phyloP scores from a whole-genome alignment of 768 basidiomycete species.

The Pleurotus sapidus region DNA sequence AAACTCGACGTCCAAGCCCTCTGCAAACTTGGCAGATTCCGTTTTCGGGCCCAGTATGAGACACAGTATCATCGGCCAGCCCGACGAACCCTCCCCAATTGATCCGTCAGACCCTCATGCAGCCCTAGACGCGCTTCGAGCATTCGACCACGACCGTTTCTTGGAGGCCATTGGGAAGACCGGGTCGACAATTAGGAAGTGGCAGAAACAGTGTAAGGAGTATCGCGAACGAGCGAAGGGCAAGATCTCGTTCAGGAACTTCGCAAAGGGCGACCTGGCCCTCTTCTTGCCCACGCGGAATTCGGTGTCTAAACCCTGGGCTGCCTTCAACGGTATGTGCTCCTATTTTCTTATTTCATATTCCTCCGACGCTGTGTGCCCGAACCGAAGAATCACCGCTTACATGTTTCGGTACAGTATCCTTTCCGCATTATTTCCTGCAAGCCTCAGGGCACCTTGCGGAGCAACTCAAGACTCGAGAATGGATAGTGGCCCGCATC shows the following conservation, averaged over 20 bases:
- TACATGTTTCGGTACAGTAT: constrained; percentile 48
- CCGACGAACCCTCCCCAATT: constrained; percentile 68
- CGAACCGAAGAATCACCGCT: constrained; percentile 34
- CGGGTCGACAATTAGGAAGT: constrained; percentile 87
- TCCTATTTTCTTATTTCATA: constrained; percentile 2
- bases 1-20: constrained; percentile 33
- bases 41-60: constrained; percentile 48
- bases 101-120: constrained; percentile 73
- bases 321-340: constrained; percentile 90
- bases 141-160: constrained; percentile 84
- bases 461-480: constrained; percentile 85
- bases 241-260: constrained; percentile 95
- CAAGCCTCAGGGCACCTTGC: constrained; percentile 82
- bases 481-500: constrained; percentile 95
- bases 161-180: constrained; percentile 79
- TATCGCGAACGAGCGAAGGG: constrained; percentile 95
- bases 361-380: constrained; percentile 6
- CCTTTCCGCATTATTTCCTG: constrained; percentile 97
- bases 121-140: constrained; percentile 66
- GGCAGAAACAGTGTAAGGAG: constrained; percentile 96
- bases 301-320: constrained; percentile 93
- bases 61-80: constrained; percentile 49
- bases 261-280: constrained; percentile 91
- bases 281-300: constrained; percentile 95
- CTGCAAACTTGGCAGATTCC: constrained; percentile 46